Evolutionary conservation across 2,329 filamentous ascomycete species (phyloP), one percentile per base, ranked within the genome.

Genomic region (Aurifilum marmelostoma): DNA sequence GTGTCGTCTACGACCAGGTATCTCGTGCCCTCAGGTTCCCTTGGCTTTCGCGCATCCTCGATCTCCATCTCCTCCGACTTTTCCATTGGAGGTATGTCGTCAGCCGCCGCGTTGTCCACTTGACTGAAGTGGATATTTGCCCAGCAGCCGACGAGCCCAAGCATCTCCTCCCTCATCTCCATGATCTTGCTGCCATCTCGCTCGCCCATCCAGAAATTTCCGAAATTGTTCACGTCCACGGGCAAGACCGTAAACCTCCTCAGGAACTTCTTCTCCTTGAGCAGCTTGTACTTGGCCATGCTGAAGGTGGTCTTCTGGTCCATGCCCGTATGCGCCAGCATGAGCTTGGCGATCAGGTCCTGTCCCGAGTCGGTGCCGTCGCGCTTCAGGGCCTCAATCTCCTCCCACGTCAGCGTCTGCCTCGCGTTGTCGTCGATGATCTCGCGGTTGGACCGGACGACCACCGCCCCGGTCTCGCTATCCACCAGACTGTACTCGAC

Each of bases 231-330:
- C 18, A 97, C 89, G 76, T 97, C 94, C 73, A 98, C 81, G 0
- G 95, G 95, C 65, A 97, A 79, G 1, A 96, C 88, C 0, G 92
- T 93, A 76, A 99, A 98, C 16, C 94, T 86, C 75, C 92, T 90
- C 72, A 98, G 87, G 78, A 97, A 98, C 80, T 99, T 99, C 77
- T 91, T 94, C 72, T 92, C 91, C 82, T 99, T 99, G 60, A 97
- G 85, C 24, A 98, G 83, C 76, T 96, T 97, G 80, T 99, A 99
- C 79, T 99, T 99, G 58, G 95, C 94, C 69, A 97, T 83, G 2
- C 94, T 97, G 76, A 97, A 99, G 0, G 89, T 86, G 0, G 96
- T 98, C 84, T 99, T 99, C 81, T 98, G 92, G 73, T 97, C 94
- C 58, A 99, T 86, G 1, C 91, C 92, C 24, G 92, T 90, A 79